Conservation (phyloP, 495 filamentous ascomycete species). For the Xeromyces bisporus region DNA sequence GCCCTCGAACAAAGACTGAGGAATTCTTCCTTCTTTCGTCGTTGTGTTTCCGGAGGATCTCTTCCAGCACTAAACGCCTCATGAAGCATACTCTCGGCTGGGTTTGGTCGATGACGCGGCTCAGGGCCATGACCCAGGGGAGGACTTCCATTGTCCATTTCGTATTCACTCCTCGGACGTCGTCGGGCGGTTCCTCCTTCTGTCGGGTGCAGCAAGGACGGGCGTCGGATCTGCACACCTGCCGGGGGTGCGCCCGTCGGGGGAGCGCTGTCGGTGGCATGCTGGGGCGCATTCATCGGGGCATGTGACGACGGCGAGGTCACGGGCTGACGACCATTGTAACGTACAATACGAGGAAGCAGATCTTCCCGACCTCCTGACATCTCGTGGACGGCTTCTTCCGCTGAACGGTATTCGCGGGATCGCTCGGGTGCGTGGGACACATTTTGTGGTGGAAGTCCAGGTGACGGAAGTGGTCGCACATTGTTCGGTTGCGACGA, state of each 20-base stretch:
- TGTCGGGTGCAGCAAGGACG: slow-evolving; percentile 10
- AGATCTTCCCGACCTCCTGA: slow-evolving; percentile 83
- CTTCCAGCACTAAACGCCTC: slow-evolving; percentile 63
- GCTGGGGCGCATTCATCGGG: slow-evolving; percentile 13
- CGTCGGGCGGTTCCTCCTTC: slow-evolving; percentile 45
- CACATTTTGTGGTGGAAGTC: slow-evolving; percentile 36
- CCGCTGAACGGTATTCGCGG: slow-evolving; percentile 85
- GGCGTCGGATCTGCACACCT: slow-evolving; percentile 9
- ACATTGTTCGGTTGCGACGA: slow-evolving; percentile 58
- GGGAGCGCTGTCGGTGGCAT: slow-evolving; percentile 10
- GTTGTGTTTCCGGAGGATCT: slow-evolving; percentile 68
- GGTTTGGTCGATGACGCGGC: slow-evolving; percentile 35
- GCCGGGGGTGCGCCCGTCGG: slow-evolving; percentile 7
- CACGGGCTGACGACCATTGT: slow-evolving; percentile 75
- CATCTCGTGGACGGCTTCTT: slow-evolving; percentile 81
- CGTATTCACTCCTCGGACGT: slow-evolving; percentile 73
- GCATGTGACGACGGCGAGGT: slow-evolving; percentile 73
- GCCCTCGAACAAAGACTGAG: slow-evolving; percentile 69
- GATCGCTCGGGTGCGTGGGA: slow-evolving; percentile 39
- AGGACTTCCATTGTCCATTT: slow-evolving; percentile 49
- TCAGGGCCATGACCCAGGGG: slow-evolving; percentile 29
- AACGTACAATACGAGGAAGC: slow-evolving; percentile 84
- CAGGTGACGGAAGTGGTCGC: slow-evolving; percentile 52
- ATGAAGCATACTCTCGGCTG: slow-evolving; percentile 41
- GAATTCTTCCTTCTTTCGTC: slow-evolving; percentile 90